A percentile compares a stretch with the other conserved stretches of the same genome.
Conservation (phyloP, 2,329 filamentous ascomycete genomes). For the Pseudocercospora cruenta region DNA sequence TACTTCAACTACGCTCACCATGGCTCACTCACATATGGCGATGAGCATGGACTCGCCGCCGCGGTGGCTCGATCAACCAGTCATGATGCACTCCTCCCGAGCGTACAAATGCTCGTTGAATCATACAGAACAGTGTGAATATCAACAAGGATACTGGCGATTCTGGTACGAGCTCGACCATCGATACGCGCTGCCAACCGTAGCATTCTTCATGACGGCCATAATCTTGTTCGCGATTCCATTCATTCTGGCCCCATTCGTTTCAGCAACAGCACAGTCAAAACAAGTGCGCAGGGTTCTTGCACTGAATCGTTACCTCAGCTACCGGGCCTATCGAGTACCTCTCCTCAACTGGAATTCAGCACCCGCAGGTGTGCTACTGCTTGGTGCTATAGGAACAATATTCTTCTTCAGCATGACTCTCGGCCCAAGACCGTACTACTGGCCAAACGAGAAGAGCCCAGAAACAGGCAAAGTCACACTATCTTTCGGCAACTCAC, state of each 20-base stretch:
- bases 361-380: conserved; percentile 49
- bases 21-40: conserved; percentile 15
- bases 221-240: conserved; percentile 54
- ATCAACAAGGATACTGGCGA: conserved; percentile 51
- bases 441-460: conserved; percentile 34
- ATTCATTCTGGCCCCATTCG: conserved; percentile 39
- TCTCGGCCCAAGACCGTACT: conserved; percentile 53
- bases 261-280: conserved; percentile 20
- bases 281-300: conserved; percentile 32
- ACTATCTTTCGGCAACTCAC: conserved; percentile 51
- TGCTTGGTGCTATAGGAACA: conserved; percentile 46
- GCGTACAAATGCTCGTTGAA: conserved; percentile 34
- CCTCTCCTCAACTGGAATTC: conserved; percentile 45
- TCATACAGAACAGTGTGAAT: conserved; percentile 51
- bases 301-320: conserved; percentile 44
- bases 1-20: background rate
- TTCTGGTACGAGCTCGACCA: conserved; percentile 61
- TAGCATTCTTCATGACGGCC: conserved; percentile 56
- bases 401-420: conserved; percentile 52
- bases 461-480: conserved; percentile 19
- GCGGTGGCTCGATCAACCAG: conserved; percentile 47
- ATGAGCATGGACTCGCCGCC: conserved; percentile 17
- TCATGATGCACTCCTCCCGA: conserved; percentile 47
- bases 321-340: conserved; percentile 46
- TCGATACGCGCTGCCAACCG: conserved; percentile 55